Percentiles rank a stretch among this genome's conserved stretches.
These are phyloP conservation scores for Cryptococcus deneoformans DNA, from an alignment of 1,284 basidiomycete genomes.

Conservation along the genomic window DNA sequence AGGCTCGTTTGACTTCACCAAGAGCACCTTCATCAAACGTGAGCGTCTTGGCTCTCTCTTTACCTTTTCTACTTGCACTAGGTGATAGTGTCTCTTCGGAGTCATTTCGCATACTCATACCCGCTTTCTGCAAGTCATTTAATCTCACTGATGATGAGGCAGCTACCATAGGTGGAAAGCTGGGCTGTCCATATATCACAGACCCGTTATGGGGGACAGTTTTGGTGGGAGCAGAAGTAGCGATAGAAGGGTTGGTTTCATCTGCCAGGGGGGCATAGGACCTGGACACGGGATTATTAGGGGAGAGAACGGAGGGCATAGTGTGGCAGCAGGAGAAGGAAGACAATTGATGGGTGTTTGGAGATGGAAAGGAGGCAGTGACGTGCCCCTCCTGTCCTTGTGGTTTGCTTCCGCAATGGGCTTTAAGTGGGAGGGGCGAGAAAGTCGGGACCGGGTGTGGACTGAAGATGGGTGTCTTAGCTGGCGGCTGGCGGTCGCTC, in stretches of 20 bases:
- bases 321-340: constrained; percentile 2
- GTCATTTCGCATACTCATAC: constrained; percentile 8
- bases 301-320: constrained; percentile 30
- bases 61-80: constrained; percentile 14
- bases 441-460: no score
- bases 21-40: constrained; percentile 19
- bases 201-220: constrained; percentile 35
- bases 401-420: no score
- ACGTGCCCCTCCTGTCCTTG: no score
- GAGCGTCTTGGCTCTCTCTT: constrained; percentile 11
- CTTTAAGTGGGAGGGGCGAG: no score
- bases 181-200: constrained; percentile 28
- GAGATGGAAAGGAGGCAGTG: no score
- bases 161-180: constrained; percentile 6
- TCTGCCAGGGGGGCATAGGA: constrained; percentile 40
- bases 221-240: constrained; percentile 23
- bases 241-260: constrained; percentile 34
- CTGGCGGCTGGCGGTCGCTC: no score
- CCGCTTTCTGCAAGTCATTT: constrained; percentile 11
- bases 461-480: no score
- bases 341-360: no score
- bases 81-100: constrained; percentile 33
- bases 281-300: constrained; percentile 8
- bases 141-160: constrained; percentile 10
- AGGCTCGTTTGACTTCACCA: constrained; percentile 9